phyloP scores from a whole-genome alignment of 805 yeast species.

The Suhomyces sp. region DNA sequence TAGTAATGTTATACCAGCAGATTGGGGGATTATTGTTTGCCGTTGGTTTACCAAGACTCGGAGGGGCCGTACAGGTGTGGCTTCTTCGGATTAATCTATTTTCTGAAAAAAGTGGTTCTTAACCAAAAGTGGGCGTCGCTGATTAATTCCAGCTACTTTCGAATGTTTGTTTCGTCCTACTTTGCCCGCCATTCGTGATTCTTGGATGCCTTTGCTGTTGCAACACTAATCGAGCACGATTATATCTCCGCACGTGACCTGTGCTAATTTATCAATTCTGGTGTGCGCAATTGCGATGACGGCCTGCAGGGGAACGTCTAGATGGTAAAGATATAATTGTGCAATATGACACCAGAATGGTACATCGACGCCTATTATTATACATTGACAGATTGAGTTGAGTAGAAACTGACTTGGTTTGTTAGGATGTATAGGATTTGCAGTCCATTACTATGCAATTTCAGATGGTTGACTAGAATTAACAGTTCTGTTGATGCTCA shows the following conservation, averaged over 20 bases:
- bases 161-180: not conserved
- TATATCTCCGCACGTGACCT: constrained; percentile 9
- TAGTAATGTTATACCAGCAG: not conserved
- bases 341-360: not conserved
- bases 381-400: no score
- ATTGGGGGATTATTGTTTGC: not conserved
- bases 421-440: no score
- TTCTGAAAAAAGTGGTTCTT: not conserved
- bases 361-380: no score
- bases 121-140: not conserved
- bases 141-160: not conserved
- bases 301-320: not conserved
- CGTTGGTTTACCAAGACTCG: not conserved
- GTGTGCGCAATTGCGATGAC: not conserved
- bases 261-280: constrained; percentile 4
- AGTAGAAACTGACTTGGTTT: no score
- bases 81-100: not conserved
- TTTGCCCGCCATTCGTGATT: not conserved
- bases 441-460: no score
- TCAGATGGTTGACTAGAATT: no score
- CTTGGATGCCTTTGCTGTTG: not conserved
- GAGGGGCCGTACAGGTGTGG: not conserved
- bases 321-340: not conserved
- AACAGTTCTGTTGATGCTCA: no score
- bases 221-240: not conserved